Conservation (phyloP, 2,329 filamentous ascomycete species). For the Colletotrichum australisinense region DNA sequence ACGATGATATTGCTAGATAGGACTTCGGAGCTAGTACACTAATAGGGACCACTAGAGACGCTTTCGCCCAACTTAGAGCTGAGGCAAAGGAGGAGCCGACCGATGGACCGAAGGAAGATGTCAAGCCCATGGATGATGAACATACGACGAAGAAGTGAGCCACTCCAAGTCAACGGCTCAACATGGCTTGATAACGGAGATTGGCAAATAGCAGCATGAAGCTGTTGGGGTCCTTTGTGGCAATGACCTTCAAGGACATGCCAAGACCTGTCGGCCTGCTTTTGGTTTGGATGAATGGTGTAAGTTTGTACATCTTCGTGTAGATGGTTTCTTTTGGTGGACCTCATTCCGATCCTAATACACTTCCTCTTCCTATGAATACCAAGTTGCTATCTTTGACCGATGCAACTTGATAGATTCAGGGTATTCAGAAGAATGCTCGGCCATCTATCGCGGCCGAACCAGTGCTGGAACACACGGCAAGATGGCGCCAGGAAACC, state of each 20-base stretch:
- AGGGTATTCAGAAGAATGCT: neutral
- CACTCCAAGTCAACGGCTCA: neutral
- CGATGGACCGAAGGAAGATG: neutral
- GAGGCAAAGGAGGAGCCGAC: neutral
- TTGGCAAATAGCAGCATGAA: neutral
- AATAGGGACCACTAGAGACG: neutral
- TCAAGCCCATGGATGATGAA: neutral
- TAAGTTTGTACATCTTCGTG: neutral
- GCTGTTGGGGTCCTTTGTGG: neutral
- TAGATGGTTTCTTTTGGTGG: neutral
- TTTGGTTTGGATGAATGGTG: neutral
- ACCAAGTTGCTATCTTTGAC: neutral
- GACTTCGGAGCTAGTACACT: neutral
- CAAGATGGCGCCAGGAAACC: neutral
- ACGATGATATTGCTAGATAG: too few species aligned
- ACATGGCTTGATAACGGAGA: neutral
- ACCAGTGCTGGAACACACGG: neutral
- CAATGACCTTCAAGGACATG: neutral
- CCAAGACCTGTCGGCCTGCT: neutral
- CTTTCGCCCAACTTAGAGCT: neutral
- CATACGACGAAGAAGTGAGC: neutral
- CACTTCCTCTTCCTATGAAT: neutral
- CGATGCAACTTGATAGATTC: neutral
- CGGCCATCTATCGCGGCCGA: neutral
- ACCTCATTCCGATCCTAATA: conserved; percentile 2